Base-by-base conservation (phyloP, 2,329 filamentous ascomycete species). In the Trichoderma citrinoviride region DNA sequence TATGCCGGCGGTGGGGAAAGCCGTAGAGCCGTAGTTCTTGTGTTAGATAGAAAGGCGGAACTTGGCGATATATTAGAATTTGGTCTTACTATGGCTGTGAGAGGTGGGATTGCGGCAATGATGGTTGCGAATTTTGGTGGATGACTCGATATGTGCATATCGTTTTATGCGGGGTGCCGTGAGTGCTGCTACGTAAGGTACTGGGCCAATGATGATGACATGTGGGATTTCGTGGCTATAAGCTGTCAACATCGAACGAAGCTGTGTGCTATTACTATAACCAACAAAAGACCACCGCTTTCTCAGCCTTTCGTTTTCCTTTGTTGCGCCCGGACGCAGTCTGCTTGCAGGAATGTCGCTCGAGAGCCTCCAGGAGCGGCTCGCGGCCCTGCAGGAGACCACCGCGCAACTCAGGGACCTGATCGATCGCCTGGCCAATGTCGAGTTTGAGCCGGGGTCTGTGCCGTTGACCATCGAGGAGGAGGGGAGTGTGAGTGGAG, bases 341-440 rank as follows among this genome's bases (percentile, higher is more conserved):
- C 2, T 0, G 14, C 4, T n/a, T n/a, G 15, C n/a, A 71, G 67
- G n/a, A 23, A 85, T 85, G 80, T 81, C 88, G 73, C 77, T 88
- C 78, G 79, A 87, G 79, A 75, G 83, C 70, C 70, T 92, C 74
- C 81, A 90, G 78, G 78, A 87, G 81, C 81, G 86, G 75, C 80
- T 89, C 29, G 73, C 75, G 72, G 83, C 81, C 67, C 78, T 85
- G 65, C 90, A 84, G 81, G 90, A 82, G 78, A 88, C 80, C 21
- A 85, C 85, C 7, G 72, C 77, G 6, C 85, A 88, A 74, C 80
- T 89, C 29, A 77, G 80, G 68, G 81, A 83, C 65, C 81, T 89
- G 53, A 88, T 90, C 71, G 77, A 84, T 64, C 83, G 85, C 37
- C 82, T 90, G 27, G 82, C 81, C 54, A 81, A 78, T 67, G 80